Evolutionary conservation across 2,329 filamentous ascomycete species (phyloP), one percentile per base, ranked within the genome.

Genomic region (Cryphonectria japonica): DNA sequence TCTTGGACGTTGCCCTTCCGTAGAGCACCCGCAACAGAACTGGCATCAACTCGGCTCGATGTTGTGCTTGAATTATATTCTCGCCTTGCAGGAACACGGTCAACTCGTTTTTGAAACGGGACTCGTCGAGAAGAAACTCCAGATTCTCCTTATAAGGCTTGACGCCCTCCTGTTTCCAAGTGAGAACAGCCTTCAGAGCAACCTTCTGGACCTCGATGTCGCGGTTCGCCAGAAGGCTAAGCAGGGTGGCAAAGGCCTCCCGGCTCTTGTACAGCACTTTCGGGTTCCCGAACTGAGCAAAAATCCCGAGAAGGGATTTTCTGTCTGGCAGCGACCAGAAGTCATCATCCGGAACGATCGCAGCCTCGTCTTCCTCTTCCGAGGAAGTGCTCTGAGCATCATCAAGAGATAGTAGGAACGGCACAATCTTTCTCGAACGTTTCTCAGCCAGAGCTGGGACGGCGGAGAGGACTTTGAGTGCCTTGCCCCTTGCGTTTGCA

Each of bases 21-120:
- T 98, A 99, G 1, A 99, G 84, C 46, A 99, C 82, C 65, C 95
- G 89, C 46, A 99, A 87, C 37, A 99, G 85, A 6, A 99, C 89
- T 1, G 96, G 95, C 86, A 98, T 93, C 50, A 98, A 81, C 62
- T 89, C 88, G 3, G 83, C 77, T 11, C 92, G 89, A 77, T 99
- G 94, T 66, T 92, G 88, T 8, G 90, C 83, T 75, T 91, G 90
- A 74, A 98, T 92, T 69, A 91, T 82, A 70, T 90, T 90, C 26
- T 93, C 91, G 22, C 92, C 88, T 77, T 94, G 92, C 68, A 99
- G 87, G 74, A 99, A 92, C 5, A 96, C 89, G 0, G 94, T 92
- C n/a, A 99, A 86, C 78, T 98, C 95, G 77, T 98, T 96, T 77
- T 94, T 93, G 82, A 98, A 97, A 65, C 93, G 89, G 34, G 93